Evolutionary conservation across 768 basidiomycete species (phyloP), one percentile per base, ranked within the genome.

Genomic region (Boletales sp.): DNA sequence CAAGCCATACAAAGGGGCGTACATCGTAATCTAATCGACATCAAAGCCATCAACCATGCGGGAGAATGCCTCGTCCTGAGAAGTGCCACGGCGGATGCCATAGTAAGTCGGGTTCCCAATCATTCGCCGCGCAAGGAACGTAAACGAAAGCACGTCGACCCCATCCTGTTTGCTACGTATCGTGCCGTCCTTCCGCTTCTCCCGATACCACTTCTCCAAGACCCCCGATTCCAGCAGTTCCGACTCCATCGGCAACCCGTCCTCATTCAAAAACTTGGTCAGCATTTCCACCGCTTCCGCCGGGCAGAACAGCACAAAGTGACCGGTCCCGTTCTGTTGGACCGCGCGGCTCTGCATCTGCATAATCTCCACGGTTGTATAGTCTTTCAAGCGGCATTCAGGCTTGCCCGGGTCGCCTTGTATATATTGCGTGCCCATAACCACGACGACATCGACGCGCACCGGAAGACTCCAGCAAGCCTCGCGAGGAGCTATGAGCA

Each of bases 301-400:
- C 57, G 93, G 94, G 67, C 95, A 97, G 63, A 99, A 89, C 40
- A 98, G 69, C 60, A 87, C 76, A 71, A 95, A 94, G 49, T 77
- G 76, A 0, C 90, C 87, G 0, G 72, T 56, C 10, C 73, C 75
- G 1, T 74, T 69, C 55, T 84, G 82, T 47, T 78, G 79, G 12
- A 92, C 79, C 4, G 94, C 94, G 30, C 83, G 80, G 47, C 90
- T 82, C 68, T 98, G 94, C 94, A 99, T 98, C 50, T 82, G 84
- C 44, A 89, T 83, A 32, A 99, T 69, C 58, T 98, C 94, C 17
- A 81, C 75, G 34, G 95, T 71, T 0, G 73, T 72, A 66, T 98
- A 98, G 63, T 94, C 92, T 39, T 77, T 77, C 43, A 95, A 64
- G 58, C 87, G 84, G 19, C 87, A 81, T 52, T 85, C 82, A 9